Evolutionary conservation across 2,329 filamentous ascomycete species (phyloP), one percentile per base, ranked within the genome.

Genomic region (Botrytis aclada): DNA sequence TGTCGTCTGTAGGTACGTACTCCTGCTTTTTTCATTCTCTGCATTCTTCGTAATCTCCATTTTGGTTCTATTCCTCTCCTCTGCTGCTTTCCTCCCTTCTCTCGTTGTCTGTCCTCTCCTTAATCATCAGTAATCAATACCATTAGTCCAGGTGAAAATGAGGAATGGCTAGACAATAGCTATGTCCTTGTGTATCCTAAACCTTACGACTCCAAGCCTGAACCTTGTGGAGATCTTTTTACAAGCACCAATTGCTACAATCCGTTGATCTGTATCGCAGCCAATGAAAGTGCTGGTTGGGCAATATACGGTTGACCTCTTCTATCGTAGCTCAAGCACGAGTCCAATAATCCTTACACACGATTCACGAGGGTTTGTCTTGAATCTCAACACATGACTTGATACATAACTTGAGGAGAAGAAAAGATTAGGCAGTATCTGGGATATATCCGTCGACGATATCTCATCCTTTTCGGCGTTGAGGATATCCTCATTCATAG

Each of bases 171-270:
- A 34, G 45, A 37, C 22, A 29, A 56, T 56, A 29, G 51, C 37
- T n/a, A 34, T 66, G 32, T 66, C 16, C n/a, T 5, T 41, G 32
- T 10, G 34, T 51, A 8, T 18, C 43, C 32, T 34, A 22, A 54
- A 54, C 45, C 64, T 20, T 66, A 39, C 25, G 39, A 32, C 34
- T 56, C 16, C 3, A 41, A 56, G 65, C 65, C 34, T 67, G 47
- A 56, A 67, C 47, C 69, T 34, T 71, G 69, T 71, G 58, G 16
- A 65, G 69, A 65, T 71, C 69, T 39, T n/a, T 51, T 39, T 34
- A 22, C 64, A 51, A 29, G 63, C 32, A 67, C 45, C 22, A 29
- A n/a, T 20, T 51, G 12, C 16, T 65, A 39, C 54, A n/a, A 45
- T 25, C 54, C 29, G n/a, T 70, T 56, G 34, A 41, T 67, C 47